phyloP scores from a whole-genome alignment of 2,329 filamentous ascomycete species.

The Phialophora macrospora region DNA sequence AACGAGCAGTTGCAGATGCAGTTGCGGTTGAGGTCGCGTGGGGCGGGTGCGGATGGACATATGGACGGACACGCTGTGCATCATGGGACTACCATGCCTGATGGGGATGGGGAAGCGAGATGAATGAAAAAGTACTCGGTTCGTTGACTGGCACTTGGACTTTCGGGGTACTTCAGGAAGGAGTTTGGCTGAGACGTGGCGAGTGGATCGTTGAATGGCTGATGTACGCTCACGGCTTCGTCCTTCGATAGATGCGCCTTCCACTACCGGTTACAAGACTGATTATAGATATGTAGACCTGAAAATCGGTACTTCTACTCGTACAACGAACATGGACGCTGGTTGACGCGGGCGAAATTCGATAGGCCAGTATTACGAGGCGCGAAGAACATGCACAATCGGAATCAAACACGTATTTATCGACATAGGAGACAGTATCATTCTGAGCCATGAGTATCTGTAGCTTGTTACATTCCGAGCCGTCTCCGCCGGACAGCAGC shows the following conservation, averaged over 20 bases:
- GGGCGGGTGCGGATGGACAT: not conserved
- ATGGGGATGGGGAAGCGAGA: not conserved
- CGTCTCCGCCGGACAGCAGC: not conserved
- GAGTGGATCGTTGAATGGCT: too few species aligned
- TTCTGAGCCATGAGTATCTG: constrained; percentile 1
- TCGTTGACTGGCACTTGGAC: too few species aligned
- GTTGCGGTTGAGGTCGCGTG: not conserved
- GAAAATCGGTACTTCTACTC: too few species aligned
- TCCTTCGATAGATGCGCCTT: too few species aligned
- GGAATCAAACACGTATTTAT: not conserved
- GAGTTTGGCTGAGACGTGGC: too few species aligned
- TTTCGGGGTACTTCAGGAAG: too few species aligned
- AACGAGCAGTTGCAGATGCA: constrained; percentile 30
- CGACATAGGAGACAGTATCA: not conserved
- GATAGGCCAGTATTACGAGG: not conserved
- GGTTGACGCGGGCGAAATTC: not conserved
- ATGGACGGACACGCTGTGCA: not conserved
- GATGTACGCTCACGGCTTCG: too few species aligned
- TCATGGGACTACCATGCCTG: not conserved
- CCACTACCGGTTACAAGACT: too few species aligned
- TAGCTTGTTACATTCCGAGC: not conserved
- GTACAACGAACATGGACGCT: too few species aligned
- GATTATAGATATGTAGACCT: too few species aligned
- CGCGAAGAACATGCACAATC: not conserved
- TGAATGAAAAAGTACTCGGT: not conserved